A percentile compares a stretch with the other conserved stretches of the same genome.
These are phyloP conservation scores for Paramyrothecium roridum DNA, from an alignment of 2,329 filamentous ascomycete genomes.

Conservation along the genomic window DNA sequence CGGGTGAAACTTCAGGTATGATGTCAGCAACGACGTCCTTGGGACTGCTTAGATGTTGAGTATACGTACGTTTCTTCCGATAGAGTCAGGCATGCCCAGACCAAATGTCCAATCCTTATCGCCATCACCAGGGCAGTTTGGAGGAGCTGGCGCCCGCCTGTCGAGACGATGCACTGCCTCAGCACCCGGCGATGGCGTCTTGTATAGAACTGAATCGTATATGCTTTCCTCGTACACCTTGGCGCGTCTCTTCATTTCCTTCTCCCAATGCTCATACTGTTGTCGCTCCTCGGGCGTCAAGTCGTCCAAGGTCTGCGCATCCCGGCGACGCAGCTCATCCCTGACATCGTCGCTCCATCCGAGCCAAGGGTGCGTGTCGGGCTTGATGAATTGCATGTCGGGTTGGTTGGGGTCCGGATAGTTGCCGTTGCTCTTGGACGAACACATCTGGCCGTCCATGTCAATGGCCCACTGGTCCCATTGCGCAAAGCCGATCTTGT, in stretches of 20 bases:
- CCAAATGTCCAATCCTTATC: conserved; percentile 6
- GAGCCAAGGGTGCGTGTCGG: not conserved
- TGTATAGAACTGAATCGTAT: conserved; percentile 5
- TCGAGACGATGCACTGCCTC: conserved; percentile 17
- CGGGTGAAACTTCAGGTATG: conserved; percentile 25
- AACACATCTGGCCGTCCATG: conserved; percentile 26
- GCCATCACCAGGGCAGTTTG: conserved; percentile 21
- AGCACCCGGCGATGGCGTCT: conserved; percentile 4
- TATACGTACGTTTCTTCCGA: conserved; percentile 10
- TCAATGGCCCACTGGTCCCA: conserved; percentile 24
- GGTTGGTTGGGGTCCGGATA: conserved; percentile 25
- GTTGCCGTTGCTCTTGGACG: conserved; percentile 11
- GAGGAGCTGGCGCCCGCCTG: conserved; percentile 15
- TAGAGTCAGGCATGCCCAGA: conserved; percentile 25
- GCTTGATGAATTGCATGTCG: conserved; percentile 30
- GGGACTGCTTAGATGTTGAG: no score
- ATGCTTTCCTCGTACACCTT: conserved; percentile 6
- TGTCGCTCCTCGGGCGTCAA: conserved; percentile 1
- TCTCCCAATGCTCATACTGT: not conserved
- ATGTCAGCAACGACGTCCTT: no score
- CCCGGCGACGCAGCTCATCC: not conserved
- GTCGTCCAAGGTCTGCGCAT: conserved; percentile 5
- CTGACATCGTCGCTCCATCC: conserved; percentile 1
- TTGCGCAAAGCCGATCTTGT: conserved; percentile 20
- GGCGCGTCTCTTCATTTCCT: conserved; percentile 3